These are phyloP conservation scores for Aspergillus ellipticus DNA, from an alignment of 495 filamentous ascomycete species.

Conservation along the genomic window DNA sequence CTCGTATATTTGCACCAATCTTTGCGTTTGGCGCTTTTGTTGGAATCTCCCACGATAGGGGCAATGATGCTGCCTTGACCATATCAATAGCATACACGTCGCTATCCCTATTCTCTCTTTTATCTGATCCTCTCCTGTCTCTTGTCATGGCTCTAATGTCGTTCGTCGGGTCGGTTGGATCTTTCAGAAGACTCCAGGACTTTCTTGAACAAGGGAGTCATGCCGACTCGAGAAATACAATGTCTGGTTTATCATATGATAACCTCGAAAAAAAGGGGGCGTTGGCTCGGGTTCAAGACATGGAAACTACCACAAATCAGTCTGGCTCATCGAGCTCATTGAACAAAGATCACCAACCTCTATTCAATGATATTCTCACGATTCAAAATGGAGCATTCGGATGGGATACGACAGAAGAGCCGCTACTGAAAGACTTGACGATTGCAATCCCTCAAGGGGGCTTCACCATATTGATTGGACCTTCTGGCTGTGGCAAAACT, in stretches of 20 bases:
- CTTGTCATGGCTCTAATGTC: slow-evolving; percentile 56
- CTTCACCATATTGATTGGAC: slow-evolving; percentile 53
- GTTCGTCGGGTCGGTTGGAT: slow-evolving; percentile 52
- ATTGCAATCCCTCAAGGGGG: slow-evolving; percentile 37
- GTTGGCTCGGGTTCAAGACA: slow-evolving; percentile 17
- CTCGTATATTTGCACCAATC: slow-evolving; percentile 49
- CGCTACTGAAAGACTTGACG: slow-evolving; percentile 39
- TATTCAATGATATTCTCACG: slow-evolving; percentile 23
- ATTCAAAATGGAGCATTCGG: slow-evolving; percentile 48
- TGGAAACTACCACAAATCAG: slow-evolving; percentile 20
- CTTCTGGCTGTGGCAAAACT: slow-evolving; percentile 59
- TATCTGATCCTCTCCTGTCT: slow-evolving; percentile 51
- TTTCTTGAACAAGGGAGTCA: slow-evolving; percentile 49
- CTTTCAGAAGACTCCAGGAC: slow-evolving; percentile 55
- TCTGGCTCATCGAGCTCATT: slow-evolving; percentile 25
- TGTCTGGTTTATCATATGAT: slow-evolving; percentile 17
- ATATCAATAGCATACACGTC: slow-evolving; percentile 55
- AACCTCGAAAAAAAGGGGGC: slow-evolving; percentile 23
- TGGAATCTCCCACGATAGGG: slow-evolving; percentile 44
- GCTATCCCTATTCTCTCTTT: slow-evolving; percentile 56
- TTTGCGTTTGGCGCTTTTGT: slow-evolving; percentile 51
- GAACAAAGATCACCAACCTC: slow-evolving; percentile 18
- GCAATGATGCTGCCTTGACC: slow-evolving; percentile 43
- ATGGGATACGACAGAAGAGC: slow-evolving; percentile 46
- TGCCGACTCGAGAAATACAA: slow-evolving; percentile 26